A percentile compares a stretch with the other conserved stretches of the same genome.
phyloP scores from a whole-genome alignment of 495 filamentous ascomycete genomes.

The Daldinia caldariorum region DNA sequence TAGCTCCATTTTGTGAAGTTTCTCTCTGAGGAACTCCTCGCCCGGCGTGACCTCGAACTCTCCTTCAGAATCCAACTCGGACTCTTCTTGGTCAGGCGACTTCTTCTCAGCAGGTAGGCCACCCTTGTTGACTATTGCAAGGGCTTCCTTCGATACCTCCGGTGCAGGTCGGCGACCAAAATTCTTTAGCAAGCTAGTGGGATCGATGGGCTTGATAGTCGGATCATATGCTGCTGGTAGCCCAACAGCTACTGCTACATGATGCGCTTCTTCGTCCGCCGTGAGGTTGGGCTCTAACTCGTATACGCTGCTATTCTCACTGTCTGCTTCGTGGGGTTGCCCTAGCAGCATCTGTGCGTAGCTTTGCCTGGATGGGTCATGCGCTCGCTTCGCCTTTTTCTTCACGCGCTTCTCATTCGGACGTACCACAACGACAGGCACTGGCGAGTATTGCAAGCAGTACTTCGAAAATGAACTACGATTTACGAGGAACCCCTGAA shows the following conservation, averaged over 20 bases:
- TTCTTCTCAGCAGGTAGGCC: conserved; percentile 40
- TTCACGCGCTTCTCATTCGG: conserved; percentile 89
- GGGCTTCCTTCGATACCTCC: conserved; percentile 37
- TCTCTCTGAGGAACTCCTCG: conserved; percentile 55
- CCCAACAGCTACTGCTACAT: conserved; percentile 75
- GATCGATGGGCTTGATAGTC: conserved; percentile 61
- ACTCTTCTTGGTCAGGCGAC: conserved; percentile 55
- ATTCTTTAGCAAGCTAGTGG: conserved; percentile 47
- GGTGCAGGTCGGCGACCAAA: conserved; percentile 43
- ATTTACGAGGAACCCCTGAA: conserved; percentile 85
- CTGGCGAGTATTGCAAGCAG: conserved; percentile 93
- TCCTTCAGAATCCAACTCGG: conserved; percentile 60
- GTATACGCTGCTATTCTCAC: conserved; percentile 57
- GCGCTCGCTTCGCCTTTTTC: conserved; percentile 87
- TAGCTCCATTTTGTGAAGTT: conserved; percentile 65
- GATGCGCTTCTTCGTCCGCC: conserved; percentile 72
- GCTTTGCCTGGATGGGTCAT: conserved; percentile 78
- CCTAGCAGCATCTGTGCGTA: conserved; percentile 84
- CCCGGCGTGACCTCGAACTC: conserved; percentile 60
- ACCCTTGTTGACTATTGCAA: conserved; percentile 36
- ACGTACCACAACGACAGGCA: conserved; percentile 96
- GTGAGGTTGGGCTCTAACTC: conserved; percentile 59
- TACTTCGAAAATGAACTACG: conserved; percentile 94
- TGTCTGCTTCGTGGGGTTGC: conserved; percentile 66
- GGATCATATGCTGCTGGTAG: conserved; percentile 67